These are phyloP conservation scores for Stenocarpella maydis DNA, from an alignment of 2,329 filamentous ascomycete species.

Conservation along the genomic window DNA sequence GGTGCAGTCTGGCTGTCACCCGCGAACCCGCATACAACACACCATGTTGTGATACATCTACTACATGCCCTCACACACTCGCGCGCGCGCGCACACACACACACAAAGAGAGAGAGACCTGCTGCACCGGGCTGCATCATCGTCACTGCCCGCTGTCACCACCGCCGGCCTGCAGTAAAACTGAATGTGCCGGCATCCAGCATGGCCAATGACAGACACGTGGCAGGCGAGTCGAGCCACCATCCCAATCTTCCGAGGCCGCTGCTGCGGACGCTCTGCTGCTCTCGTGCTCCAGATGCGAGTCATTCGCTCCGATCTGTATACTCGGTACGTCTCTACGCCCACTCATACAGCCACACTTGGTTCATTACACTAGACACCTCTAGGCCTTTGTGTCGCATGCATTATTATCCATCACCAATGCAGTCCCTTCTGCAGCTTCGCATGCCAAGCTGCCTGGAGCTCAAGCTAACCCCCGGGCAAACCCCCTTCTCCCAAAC, in stretches of 20 bases:
- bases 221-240: conserved; percentile 21
- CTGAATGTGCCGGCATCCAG: conserved; percentile 22
- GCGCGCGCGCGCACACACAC: background rate
- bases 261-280: conserved; percentile 2
- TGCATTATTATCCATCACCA: conserved; percentile 24
- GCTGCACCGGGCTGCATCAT: no score
- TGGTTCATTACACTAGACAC: conserved; percentile 20
- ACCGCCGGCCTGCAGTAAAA: background rate
- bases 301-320: conserved; percentile 27
- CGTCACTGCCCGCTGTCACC: background rate
- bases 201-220: conserved; percentile 19
- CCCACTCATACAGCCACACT: conserved; percentile 16
- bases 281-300: conserved; percentile 26
- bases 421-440: conserved; percentile 1
- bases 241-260: conserved; percentile 12
- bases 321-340: background rate
- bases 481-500: background rate
- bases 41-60: no score
- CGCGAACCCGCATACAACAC: no score
- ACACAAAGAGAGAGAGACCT: no score
- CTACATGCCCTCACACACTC: background rate
- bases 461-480: background rate
- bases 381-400: conserved; percentile 16
- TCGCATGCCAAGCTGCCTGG: conserved; percentile 13
- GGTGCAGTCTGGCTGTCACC: no score